Evolutionary conservation across 345 rosid genomes (phyloP).

Genomic region (Mangifera indica): DNA sequence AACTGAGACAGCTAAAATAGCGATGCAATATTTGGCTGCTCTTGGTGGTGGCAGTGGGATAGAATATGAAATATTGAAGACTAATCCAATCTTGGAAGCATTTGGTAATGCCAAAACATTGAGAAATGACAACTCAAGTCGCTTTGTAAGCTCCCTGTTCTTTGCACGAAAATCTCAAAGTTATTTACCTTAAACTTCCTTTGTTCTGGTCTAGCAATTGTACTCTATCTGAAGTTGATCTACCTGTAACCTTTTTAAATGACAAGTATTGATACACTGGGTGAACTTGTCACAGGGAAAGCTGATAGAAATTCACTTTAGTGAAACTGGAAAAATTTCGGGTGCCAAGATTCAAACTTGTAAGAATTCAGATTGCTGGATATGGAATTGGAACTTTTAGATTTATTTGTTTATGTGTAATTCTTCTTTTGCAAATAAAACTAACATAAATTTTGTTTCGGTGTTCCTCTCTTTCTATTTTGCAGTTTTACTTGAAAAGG

Average conservation of each 20-base stretch:
- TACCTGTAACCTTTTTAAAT: not conserved
- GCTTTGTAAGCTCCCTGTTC: conserved; percentile 74
- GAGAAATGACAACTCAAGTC: conserved; percentile 98
- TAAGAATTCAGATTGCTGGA: conserved; percentile 43
- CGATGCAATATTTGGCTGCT: conserved; percentile 99
- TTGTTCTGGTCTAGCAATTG: not conserved
- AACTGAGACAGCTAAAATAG: conserved; percentile 99
- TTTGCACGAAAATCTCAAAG: conserved; percentile 14
- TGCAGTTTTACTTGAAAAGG: conserved; percentile 98
- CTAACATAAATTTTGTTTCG: conserved; percentile 34
- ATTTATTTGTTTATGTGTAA: conserved; percentile 2
- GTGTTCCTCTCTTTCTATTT: conserved; percentile 28
- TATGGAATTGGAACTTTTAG: conserved; percentile 1
- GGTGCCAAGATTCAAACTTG: conserved; percentile 98
- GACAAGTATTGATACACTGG: conserved; percentile 24
- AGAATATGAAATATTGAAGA: conserved; percentile 92
- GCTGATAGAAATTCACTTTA: conserved; percentile 90
- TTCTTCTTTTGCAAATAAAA: conserved; percentile 19
- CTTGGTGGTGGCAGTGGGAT: conserved; percentile 99
- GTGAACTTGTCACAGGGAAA: conserved; percentile 69
- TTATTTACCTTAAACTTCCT: conserved; percentile 1
- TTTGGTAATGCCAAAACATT: conserved; percentile 97
- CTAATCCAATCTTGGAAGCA: conserved; percentile 96
- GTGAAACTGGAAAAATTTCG: conserved; percentile 97
- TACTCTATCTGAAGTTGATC: not conserved